Base-by-base conservation (phyloP, 345 rosid species). In the Luvunga scandens region DNA sequence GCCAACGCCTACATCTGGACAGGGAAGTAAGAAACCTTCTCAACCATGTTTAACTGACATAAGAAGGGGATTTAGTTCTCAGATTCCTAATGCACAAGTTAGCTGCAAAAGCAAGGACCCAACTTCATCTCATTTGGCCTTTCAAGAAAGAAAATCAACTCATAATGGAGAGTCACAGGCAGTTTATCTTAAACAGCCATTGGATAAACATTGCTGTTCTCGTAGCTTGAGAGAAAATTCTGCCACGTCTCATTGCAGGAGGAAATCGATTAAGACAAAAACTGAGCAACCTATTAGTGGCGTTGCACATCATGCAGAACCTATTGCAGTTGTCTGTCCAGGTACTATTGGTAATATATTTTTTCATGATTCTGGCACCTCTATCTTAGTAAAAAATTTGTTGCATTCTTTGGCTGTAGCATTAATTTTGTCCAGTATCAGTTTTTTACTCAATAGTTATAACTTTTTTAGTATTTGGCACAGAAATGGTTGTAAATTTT, bases 181-280 rank as follows among this genome's bases (percentile, higher is more conserved):
- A n/a, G 63, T 56, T 28, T 21, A 21, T 50, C 50, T 30, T 27
- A 60, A 62, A 71, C 64, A 5, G 42, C 81, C 75, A 45, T 1
- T 13, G 34, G 53, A 21, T 75, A 70, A 53, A 28, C 25, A 16
- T 66, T 55, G 66, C 42, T 9, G 12, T 64, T 75, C 80, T 57
- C 2, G 22, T 60, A 25, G 27, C 7, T 33, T 4, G 9, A 45
- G 36, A 66, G 70, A 66, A 81, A 34, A 25, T 73, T 53, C 4
- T 6, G 60, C 64, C 14, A 21, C 57, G 69, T 78, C 48, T 28
- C 33, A 39, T 70, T 25, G 39, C 55, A 45, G 24, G 34, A 78
- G 53, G 72, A 75, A 73, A 28, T 63, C 4, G 57, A 50, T 73
- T 48, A 79, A 71, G 81, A 50, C 67, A 19, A 76, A 39, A 42